These are phyloP conservation scores for Quercus parvula DNA, from an alignment of 306 rosid genomes.

Conservation along the genomic window DNA sequence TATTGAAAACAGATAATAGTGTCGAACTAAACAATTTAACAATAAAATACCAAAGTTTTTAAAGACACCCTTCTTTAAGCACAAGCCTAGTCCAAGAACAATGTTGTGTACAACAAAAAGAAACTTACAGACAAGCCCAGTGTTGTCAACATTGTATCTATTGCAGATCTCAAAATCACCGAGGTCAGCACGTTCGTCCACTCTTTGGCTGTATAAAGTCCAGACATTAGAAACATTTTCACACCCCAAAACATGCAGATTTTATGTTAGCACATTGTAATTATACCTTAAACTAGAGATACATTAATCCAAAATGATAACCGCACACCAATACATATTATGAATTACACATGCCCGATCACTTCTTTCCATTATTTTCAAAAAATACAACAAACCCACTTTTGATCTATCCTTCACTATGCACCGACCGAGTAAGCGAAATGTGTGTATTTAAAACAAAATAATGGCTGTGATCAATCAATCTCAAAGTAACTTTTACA, in stretches of 20 bases:
- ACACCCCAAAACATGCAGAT: not conserved
- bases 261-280: not conserved
- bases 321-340: not conserved
- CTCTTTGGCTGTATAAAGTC: slow-evolving; percentile 65
- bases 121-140: slow-evolving; percentile 90
- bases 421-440: not conserved
- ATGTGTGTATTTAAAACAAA: not conserved
- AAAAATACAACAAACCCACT: not conserved
- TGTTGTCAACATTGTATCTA: slow-evolving; percentile 78
- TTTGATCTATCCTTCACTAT: not conserved
- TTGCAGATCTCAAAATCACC: slow-evolving; percentile 78
- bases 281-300: not conserved
- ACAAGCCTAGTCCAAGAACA: not conserved
- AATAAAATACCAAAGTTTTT: not conserved
- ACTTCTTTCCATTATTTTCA: not conserved
- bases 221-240: not conserved
- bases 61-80: not conserved
- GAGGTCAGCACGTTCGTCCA: slow-evolving; percentile 51
- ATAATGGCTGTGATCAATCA: not conserved
- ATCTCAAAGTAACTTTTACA: not conserved
- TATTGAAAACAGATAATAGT: not conserved
- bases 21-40: not conserved
- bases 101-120: not conserved
- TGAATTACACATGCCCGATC: not conserved
- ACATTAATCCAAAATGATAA: not conserved